Base-by-base conservation (phyloP, 371 early-diverging fungal species). In the Saksenaea vasiformis region DNA sequence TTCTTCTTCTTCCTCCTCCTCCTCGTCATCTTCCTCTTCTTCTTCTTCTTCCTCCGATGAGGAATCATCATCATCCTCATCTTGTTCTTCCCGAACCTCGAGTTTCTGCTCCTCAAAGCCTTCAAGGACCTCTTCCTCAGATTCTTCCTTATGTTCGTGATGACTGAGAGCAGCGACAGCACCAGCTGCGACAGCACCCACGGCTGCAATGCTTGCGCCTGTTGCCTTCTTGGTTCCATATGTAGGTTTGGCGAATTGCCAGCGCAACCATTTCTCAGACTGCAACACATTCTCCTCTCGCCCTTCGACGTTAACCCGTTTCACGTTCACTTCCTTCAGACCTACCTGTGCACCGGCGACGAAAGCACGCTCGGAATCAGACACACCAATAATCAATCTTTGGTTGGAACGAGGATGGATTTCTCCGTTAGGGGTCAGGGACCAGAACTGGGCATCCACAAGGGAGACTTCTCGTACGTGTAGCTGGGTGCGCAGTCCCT, bases 361-460 rank as follows among this genome's bases (percentile, higher is more conserved):
- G 27, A 63, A 60, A 13, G 72, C 71, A 14, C 75, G 69, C 2
- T 55, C 71, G 31, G 65, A 55, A 24, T 53, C 39, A 31, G 71
- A 54, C 26, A 71, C 75, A 54, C 77, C 72, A 56, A 78, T 64
- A 31, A 69, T 56, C 58, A 81, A 60, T 35, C 69, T 67, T 31
- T 69, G 71, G 36, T 78, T 76, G 22, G 69, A 71, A 61, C 65
- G 69, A 28, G 67, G 64, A 41, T 78, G 77, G 58, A 81, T 81
- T 43, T 78, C 78, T 24, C 81, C 78, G 27, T 81, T 60, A 0
- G 58, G 73, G 43, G 71, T 68, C 53, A 80, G 65, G 24, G 72
- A 71, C 74, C 76, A 80, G 65, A 67, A 76, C 63, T 80, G 81
- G 19, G 72, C 68, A 36, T 76, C 78, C 13, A 67, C 62, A 5